Evolutionary conservation across 441 rosid species (phyloP), one percentile per base, ranked within the genome.

Genomic region (Macaranga tanarius): DNA sequence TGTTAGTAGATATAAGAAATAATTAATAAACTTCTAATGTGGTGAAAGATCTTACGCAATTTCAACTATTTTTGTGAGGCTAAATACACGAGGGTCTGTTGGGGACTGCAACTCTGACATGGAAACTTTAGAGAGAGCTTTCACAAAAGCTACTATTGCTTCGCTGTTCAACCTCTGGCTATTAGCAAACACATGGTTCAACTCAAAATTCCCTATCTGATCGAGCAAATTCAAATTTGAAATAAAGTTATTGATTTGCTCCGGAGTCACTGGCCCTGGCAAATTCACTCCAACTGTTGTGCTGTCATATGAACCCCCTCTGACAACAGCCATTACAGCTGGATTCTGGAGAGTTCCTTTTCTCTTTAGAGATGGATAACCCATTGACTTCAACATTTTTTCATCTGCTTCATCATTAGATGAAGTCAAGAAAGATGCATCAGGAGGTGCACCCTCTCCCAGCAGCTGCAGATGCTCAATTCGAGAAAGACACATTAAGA

Each of bases 241-340:
- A 77, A 95, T 86, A 76, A 95, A 93, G 77, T 83, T 82, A 73
- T 83, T 84, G 69, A 95, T 92, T 85, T 95, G 93, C 75, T 90
- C 96, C 44, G 89, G 86, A 74, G 87, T 84, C 75, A 95, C 90
- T 73, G 86, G 89, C 62, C 89, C 91, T 19, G 90, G 74, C 65
- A 82, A 75, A 84, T 89, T 88, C 69, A 83, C 76, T 78, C 95
- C 97, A 78, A 83, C 81, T 50, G 84, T 75, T 45, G 87, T 81
- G 80, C 98, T 95, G 79, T 95, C 99, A 76, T 95, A 95, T 64
- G 99, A 89, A 79, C 99, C 96, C 70, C 99, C 99, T 80, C 99
- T 88, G 76, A 95, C 97, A 83, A 93, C 97, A 77, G 99, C 99
- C 95, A 93, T 87, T 77, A 95, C 90, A 63, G 97, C 93, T 69